A percentile compares a stretch with the other conserved stretches of the same genome.
Evolutionary conservation across 169 alveolate genomes (phyloP).

Genomic region (Amoebophrya sp.): DNA sequence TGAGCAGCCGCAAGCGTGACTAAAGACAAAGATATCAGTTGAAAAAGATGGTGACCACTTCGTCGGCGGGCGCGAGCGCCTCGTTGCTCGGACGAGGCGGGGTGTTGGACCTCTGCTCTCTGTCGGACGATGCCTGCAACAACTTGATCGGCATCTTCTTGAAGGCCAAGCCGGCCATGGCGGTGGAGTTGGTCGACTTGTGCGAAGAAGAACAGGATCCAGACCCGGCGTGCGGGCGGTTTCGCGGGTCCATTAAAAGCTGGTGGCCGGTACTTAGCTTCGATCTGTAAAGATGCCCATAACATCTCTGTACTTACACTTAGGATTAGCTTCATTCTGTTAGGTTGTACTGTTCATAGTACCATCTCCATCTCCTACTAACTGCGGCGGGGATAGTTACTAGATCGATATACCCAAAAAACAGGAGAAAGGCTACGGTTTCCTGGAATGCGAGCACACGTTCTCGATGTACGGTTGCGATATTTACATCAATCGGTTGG

Average conservation of each 20-base stretch:
- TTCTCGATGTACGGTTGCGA: neutral
- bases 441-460: neutral
- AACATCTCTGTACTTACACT: too few species aligned
- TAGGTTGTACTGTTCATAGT: too few species aligned
- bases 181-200: neutral
- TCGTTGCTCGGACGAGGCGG: too few species aligned
- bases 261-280: neutral
- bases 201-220: neutral
- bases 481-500: neutral
- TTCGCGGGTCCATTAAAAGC: neutral
- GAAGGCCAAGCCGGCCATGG: neutral
- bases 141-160: neutral
- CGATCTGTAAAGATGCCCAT: too few species aligned
- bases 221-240: neutral
- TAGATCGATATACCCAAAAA: too few species aligned
- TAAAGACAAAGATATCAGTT: too few species aligned
- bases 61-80: too few species aligned
- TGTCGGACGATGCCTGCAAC: neutral
- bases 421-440: slow-evolving; percentile 19
- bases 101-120: neutral
- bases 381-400: too few species aligned
- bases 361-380: too few species aligned
- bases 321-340: too few species aligned
- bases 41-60: too few species aligned
- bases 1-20: too few species aligned